Percentiles rank a stretch among this genome's conserved stretches.
phyloP scores from a whole-genome alignment of 2,329 filamentous ascomycete species.

The Curvularia lunata region DNA sequence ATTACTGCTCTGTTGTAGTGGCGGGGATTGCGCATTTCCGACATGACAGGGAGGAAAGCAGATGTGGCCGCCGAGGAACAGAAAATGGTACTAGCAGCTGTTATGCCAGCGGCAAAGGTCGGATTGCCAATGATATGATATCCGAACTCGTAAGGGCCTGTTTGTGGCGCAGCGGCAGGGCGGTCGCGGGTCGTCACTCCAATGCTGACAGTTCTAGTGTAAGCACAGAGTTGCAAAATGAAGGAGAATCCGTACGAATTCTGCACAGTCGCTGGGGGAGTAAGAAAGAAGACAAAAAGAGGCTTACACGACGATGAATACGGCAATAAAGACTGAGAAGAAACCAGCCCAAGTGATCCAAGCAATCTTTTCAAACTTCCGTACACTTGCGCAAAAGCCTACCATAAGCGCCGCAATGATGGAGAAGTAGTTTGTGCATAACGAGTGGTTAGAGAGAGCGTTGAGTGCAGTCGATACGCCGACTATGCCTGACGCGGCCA shows the following conservation, averaged over 20 bases:
- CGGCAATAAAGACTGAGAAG: constrained; percentile 62
- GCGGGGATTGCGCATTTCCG: constrained; percentile 66
- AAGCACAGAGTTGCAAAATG: neutral
- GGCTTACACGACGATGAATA: constrained; percentile 60
- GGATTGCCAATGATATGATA: constrained; percentile 64
- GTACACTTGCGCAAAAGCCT: constrained; percentile 59
- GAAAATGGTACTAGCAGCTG: constrained; percentile 64
- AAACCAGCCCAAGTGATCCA: constrained; percentile 69
- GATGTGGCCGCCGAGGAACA: constrained; percentile 65
- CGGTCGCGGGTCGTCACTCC: constrained; percentile 64
- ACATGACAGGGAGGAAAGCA: constrained; percentile 69
- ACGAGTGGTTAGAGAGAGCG: constrained; percentile 63
- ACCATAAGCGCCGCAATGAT: constrained; percentile 62
- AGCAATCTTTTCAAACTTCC: constrained; percentile 66
- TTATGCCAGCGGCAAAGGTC: constrained; percentile 65
- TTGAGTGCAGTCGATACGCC: constrained; percentile 66
- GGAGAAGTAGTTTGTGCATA: constrained; percentile 67
- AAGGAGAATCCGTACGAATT: neutral
- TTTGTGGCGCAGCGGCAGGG: constrained; percentile 66
- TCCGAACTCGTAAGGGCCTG: constrained; percentile 65
- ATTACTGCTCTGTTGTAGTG: constrained; percentile 68
- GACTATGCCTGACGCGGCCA: constrained; percentile 64
- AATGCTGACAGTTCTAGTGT: constrained; percentile 38
- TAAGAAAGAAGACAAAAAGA: constrained; percentile 15
- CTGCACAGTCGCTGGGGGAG: neutral